Conservation (phyloP, 2,329 filamentous ascomycete genomes). For the Tolypocladium cylindrosporum region DNA sequence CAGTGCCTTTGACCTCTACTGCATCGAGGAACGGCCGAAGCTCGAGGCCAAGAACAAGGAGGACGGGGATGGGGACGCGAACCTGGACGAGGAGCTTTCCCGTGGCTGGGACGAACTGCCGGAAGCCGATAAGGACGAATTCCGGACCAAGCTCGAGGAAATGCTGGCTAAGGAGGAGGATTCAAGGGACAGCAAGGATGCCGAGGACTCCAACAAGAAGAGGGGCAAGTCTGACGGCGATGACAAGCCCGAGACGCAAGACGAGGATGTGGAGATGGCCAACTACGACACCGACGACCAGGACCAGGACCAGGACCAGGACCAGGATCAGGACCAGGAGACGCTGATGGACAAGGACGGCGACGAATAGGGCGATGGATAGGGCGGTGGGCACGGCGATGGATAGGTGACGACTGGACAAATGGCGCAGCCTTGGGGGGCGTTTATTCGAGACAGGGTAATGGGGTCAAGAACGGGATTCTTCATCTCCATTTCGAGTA, state of each 20-base stretch:
- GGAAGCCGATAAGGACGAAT: conserved; percentile 38
- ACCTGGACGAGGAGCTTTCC: conserved; percentile 45
- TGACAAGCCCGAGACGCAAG: conserved; percentile 24
- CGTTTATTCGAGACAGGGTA: background rate
- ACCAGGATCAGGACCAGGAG: conserved; percentile 26
- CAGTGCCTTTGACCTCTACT: conserved; percentile 46
- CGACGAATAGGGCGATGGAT: conserved; percentile 15
- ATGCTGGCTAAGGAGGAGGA: conserved; percentile 12
- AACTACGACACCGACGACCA: conserved; percentile 35
- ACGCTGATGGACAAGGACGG: conserved; percentile 22
- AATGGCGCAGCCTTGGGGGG: background rate
- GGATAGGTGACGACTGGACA: background rate
- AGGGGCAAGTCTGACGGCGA: conserved; percentile 7
- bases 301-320: conserved; percentile 23
- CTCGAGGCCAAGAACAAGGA: conserved; percentile 35
- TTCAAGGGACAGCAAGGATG: conserved; percentile 10
- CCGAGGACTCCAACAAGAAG: conserved; percentile 11
- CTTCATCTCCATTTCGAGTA: background rate
- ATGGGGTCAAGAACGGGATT: background rate
- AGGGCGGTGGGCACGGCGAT: background rate
- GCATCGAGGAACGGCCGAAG: conserved; percentile 34
- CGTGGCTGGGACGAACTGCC: conserved; percentile 44
- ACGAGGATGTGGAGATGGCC: conserved; percentile 40
- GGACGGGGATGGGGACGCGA: conserved; percentile 17
- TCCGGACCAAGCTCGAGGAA: conserved; percentile 24